Percentiles rank a stretch among this genome's conserved stretches.
Evolutionary conservation across 768 basidiomycete genomes (phyloP).

Genomic region (Candolleomyces eurysporus): DNA sequence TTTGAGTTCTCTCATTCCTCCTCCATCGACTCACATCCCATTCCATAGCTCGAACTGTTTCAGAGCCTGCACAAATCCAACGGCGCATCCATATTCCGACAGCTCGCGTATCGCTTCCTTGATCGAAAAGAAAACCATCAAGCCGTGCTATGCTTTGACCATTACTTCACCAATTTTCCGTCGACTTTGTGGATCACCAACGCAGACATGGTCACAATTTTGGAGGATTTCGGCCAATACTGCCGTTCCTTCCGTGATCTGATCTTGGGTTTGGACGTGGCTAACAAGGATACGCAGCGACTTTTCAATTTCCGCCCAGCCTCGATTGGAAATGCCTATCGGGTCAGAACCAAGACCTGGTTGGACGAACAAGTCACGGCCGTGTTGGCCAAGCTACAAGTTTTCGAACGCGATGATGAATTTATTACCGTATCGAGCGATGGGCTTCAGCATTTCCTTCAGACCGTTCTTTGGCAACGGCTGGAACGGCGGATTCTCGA

Average conservation of each 20-base stretch:
- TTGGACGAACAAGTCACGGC: slow-evolving; percentile 17
- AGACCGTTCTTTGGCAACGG: slow-evolving; percentile 7
- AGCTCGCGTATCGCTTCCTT: slow-evolving; percentile 30
- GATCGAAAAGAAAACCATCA: slow-evolving; percentile 23
- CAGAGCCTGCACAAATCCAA: slow-evolving; percentile 17
- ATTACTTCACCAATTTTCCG: slow-evolving; percentile 31
- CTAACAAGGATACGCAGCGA: slow-evolving; percentile 22
- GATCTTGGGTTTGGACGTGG: slow-evolving; percentile 21
- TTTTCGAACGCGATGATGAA: slow-evolving; percentile 10
- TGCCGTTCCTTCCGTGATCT: slow-evolving; percentile 27
- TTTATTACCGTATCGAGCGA: slow-evolving; percentile 9
- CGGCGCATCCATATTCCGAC: slow-evolving; percentile 22
- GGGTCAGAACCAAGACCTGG: slow-evolving; percentile 27
- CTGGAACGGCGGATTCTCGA: slow-evolving; percentile 2
- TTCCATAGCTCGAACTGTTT: slow-evolving; percentile 20
- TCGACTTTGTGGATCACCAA: slow-evolving; percentile 21
- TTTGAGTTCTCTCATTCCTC: background rate
- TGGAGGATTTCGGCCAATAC: slow-evolving; percentile 36
- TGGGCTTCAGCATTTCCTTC: slow-evolving; percentile 12
- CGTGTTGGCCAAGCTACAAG: background rate
- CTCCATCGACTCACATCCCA: background rate
- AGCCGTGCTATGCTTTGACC: slow-evolving; percentile 43
- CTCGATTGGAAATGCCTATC: slow-evolving; percentile 26
- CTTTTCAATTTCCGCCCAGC: slow-evolving; percentile 30
- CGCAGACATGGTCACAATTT: slow-evolving; percentile 25